phyloP scores from a whole-genome alignment of 2,329 filamentous ascomycete species.

The Torrubiella hemipterigena region DNA sequence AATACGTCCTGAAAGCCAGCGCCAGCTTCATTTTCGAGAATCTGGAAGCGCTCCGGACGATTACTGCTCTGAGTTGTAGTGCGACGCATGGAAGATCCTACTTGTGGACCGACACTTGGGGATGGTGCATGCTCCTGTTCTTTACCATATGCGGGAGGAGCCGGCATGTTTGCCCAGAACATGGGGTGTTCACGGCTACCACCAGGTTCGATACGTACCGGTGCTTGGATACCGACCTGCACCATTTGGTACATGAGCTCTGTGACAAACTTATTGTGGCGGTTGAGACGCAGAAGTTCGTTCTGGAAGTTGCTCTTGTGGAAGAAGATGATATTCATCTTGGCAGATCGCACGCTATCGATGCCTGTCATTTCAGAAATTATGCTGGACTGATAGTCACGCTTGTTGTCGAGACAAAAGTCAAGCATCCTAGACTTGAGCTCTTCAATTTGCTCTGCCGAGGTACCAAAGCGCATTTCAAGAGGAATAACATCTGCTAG shows the following conservation, averaged over 20 bases:
- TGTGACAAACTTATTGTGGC: conserved; percentile 89
- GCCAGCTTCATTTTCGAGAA: conserved; percentile 15
- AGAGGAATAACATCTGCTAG: conserved; percentile 79
- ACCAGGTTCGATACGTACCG: conserved; percentile 47
- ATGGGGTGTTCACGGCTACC: conserved; percentile 58
- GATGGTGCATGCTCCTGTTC: conserved; percentile 10
- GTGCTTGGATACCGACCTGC: conserved; percentile 74
- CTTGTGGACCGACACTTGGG: no score
- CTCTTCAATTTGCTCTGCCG: conserved; percentile 67
- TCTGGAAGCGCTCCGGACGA: conserved; percentile 6
- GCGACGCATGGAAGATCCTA: conserved; percentile 3
- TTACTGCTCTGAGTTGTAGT: conserved; percentile 6
- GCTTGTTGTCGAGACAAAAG: conserved; percentile 75
- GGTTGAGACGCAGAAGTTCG: conserved; percentile 75
- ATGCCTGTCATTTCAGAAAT: conserved; percentile 74
- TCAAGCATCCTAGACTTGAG: conserved; percentile 71
- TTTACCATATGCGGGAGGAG: conserved; percentile 22
- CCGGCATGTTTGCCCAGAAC: conserved; percentile 30
- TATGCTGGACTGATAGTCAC: conserved; percentile 78
- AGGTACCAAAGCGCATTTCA: conserved; percentile 79
- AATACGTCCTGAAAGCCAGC: conserved; percentile 35
- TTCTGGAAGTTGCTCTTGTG: conserved; percentile 98
- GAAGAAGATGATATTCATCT: conserved; percentile 89
- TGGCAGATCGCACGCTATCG: conserved; percentile 72
- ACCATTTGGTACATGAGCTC: conserved; percentile 81